Base-by-base conservation (phyloP, 108 stramenopile species). In the Skeletonema menzelii region DNA sequence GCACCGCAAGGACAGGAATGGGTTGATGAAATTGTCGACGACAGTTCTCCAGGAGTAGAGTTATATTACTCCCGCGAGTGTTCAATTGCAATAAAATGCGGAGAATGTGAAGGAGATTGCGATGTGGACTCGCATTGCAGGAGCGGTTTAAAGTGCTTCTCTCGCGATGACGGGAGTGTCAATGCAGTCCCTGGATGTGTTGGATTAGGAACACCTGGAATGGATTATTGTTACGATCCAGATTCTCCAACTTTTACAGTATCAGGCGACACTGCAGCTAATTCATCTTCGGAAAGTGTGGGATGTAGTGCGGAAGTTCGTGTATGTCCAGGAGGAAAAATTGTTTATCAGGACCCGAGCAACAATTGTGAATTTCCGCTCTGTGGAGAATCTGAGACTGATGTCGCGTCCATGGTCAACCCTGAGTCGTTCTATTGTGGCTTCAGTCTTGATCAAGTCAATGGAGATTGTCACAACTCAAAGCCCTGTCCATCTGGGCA, bases 221-320 rank as follows among this genome's bases (percentile, higher is more conserved):
- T 80, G 68, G 72, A 80, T 55, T 80, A 67, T 55, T 80, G 79
- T 57, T 70, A 73, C 14, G 68, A 73, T 56, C 79, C 72, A 46
- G 59, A 64, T 65, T 63, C 72, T 2, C 63, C 72, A 13, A 63
- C 35, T 37, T 37, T 37, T 37, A 47, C 11, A 27, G 56, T 53
- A 32, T 46, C 31, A 0, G 31, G 31, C 3, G 31, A 57, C 5
- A 42, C 24, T 65, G n/a, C 35, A 56, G 27, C 40, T 12, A 3
- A 15, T 42, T 3, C 40, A 59, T 42, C 44, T 60, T 24, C 8
- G 12, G 58, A 53, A 27, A n/a, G 58, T 24, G 13, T 12, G 56
- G 71, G 77, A 37, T 79, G 77, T 13, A 67, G 60, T 55, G 77
- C 77, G 10, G 77, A 79, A 67, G 69, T 80, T 1, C 35, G 26